Percentiles rank a stretch among this genome's conserved stretches.
Evolutionary conservation across 495 filamentous ascomycete genomes (phyloP).

Genomic region (Neurospora sp.): DNA sequence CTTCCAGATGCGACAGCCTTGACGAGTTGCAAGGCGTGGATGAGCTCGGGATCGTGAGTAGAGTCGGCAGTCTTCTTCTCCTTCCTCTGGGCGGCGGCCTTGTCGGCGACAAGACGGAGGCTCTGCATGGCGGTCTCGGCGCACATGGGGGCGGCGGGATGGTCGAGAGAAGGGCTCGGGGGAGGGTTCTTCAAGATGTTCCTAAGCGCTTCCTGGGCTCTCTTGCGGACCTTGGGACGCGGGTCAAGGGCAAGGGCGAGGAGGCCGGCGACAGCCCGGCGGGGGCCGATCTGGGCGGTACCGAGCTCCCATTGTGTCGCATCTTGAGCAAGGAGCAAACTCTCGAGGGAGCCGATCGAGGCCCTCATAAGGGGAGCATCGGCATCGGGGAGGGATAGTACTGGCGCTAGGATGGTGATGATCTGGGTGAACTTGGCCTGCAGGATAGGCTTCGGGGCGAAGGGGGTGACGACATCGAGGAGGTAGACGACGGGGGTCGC

Average conservation of each 20-base stretch:
- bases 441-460: slow-evolving; percentile 73
- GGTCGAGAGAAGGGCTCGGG: slow-evolving; percentile 81
- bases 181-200: slow-evolving; percentile 75
- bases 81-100: slow-evolving; percentile 49
- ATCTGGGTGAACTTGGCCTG: slow-evolving; percentile 91
- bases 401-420: slow-evolving; percentile 72
- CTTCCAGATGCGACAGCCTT: slow-evolving; percentile 78
- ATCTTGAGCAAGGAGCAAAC: slow-evolving; percentile 80
- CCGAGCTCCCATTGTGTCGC: slow-evolving; percentile 76
- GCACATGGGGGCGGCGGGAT: slow-evolving; percentile 92
- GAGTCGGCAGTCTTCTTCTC: slow-evolving; percentile 51
- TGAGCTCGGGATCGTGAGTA: slow-evolving; percentile 68
- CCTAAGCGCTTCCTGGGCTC: slow-evolving; percentile 80
- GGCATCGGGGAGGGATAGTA: slow-evolving; percentile 65
- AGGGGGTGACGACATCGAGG: slow-evolving; percentile 79
- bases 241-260: slow-evolving; percentile 75
- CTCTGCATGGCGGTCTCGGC: slow-evolving; percentile 77
- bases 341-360: slow-evolving; percentile 89
- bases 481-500: slow-evolving; percentile 88
- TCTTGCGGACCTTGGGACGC: slow-evolving; percentile 88
- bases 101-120: slow-evolving; percentile 55
- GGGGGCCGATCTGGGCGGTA: slow-evolving; percentile 74
- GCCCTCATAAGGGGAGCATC: slow-evolving; percentile 80
- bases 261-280: slow-evolving; percentile 79
- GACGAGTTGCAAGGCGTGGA: slow-evolving; percentile 83